phyloP scores from a whole-genome alignment of 2,329 filamentous ascomycete species.

The Coniochaeta sp. region DNA sequence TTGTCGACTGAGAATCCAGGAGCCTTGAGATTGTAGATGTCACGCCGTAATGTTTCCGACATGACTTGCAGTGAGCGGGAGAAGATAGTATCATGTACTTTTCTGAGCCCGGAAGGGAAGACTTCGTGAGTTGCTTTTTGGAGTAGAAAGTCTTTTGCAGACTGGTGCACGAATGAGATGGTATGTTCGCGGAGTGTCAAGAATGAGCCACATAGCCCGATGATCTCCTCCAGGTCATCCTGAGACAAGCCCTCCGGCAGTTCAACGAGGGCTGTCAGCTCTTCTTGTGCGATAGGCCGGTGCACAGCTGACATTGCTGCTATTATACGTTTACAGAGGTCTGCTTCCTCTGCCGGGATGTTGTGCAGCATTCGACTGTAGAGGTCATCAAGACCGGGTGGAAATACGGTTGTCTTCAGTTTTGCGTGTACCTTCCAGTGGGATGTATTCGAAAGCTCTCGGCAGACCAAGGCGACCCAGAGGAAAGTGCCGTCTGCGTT shows the following conservation, averaged over 20 bases:
- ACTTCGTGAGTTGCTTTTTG: background rate
- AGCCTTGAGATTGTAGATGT: constrained; percentile 16
- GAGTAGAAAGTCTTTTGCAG: constrained; percentile 10
- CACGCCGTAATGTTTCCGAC: constrained; percentile 12
- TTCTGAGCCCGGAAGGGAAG: constrained; percentile 8
- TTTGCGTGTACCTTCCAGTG: constrained; percentile 5
- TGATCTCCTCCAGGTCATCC: constrained; percentile 1
- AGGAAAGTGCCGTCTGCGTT: constrained; percentile 33
- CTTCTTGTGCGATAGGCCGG: constrained; percentile 3
- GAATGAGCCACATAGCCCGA: constrained; percentile 8
- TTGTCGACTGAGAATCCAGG: constrained; percentile 12
- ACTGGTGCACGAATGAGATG: constrained; percentile 7
- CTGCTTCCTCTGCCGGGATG: constrained; percentile 2
- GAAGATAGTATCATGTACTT: constrained; percentile 8
- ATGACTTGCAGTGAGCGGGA: constrained; percentile 7
- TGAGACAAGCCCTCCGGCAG: constrained; percentile 2
- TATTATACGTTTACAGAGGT: constrained; percentile 7
- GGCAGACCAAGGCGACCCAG: constrained; percentile 33
- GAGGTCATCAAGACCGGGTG: constrained; percentile 8
- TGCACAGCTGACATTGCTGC: constrained; percentile 4
- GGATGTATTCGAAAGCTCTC: constrained; percentile 17
- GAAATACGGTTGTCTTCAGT: constrained; percentile 6
- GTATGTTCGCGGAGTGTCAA: constrained; percentile 3
- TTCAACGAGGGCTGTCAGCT: constrained; percentile 6
- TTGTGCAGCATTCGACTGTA: constrained; percentile 9